Conservation (phyloP, 202 grass and related monocot species). For the Saccharum hybrid region DNA sequence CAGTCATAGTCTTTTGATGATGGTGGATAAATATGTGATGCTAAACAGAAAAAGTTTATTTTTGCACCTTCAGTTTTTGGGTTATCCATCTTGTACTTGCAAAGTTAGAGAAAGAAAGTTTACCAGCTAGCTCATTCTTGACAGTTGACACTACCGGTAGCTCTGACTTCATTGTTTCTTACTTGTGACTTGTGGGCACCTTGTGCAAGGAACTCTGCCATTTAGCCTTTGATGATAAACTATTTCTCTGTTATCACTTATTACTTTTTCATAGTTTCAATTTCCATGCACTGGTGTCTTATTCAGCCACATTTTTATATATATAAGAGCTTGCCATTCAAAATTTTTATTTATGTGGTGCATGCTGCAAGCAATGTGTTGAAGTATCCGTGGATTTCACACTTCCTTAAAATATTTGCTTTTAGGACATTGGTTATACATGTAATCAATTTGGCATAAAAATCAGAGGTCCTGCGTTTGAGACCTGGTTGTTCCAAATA, state of each 20-base stretch:
- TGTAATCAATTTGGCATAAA: constrained; percentile 3
- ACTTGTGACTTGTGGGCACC: neutral
- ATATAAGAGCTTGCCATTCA: neutral
- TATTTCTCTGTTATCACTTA: neutral
- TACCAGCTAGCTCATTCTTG: neutral
- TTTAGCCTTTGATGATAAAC: constrained; percentile 7
- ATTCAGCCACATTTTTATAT: neutral
- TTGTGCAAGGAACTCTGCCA: neutral
- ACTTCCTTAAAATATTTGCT: neutral
- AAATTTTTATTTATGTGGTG: neutral
- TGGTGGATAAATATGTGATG: neutral
- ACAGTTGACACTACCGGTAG: neutral
- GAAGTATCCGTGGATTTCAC: neutral
- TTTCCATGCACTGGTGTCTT: neutral
- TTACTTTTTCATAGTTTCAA: neutral
- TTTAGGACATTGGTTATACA: neutral
- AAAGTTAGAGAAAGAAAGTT: constrained; percentile 3
- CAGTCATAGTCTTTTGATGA: neutral
- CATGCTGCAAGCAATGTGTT: neutral
- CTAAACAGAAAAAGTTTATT: neutral
- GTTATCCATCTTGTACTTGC: constrained; percentile 8
- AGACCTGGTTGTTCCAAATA: neutral
- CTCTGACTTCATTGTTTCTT: constrained; percentile 6
- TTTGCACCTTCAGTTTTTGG: neutral
- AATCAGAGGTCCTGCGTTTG: neutral